A percentile compares a stretch with the other conserved stretches of the same genome.
Conservation (phyloP, 305 asterid species). For the Solanum aculeatissimum region DNA sequence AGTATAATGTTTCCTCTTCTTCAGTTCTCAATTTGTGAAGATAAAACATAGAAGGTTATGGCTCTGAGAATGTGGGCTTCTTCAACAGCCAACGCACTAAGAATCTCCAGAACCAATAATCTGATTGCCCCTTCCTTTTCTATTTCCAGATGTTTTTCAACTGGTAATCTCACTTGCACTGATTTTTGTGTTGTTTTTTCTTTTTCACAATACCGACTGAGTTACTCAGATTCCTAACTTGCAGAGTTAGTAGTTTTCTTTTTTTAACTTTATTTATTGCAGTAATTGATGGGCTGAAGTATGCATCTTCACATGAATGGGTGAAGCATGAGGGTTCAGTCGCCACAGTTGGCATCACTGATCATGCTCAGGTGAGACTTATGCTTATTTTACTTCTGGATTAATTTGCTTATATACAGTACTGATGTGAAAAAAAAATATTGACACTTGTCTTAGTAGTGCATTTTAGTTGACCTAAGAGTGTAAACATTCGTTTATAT, state of each 20-base stretch:
- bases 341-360: slow-evolving; percentile 79
- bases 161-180: slow-evolving; percentile 24
- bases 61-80: slow-evolving; percentile 96
- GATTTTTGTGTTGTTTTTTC: not conserved
- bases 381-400: not conserved
- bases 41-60: slow-evolving; percentile 15
- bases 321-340: slow-evolving; percentile 83
- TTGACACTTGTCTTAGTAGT: not conserved
- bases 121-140: slow-evolving; percentile 39
- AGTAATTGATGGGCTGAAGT: slow-evolving; percentile 75
- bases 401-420: not conserved
- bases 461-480: not conserved
- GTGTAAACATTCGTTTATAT: not conserved
- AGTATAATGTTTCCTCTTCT: not conserved
- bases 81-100: slow-evolving; percentile 82
- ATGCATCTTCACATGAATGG: slow-evolving; percentile 87
- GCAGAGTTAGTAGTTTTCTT: not conserved
- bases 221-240: not conserved
- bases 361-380: slow-evolving; percentile 69
- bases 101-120: slow-evolving; percentile 28
- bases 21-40: not conserved
- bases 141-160: slow-evolving; percentile 64
- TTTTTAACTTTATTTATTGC: not conserved
- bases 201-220: not conserved
- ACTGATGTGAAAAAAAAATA: not conserved